phyloP scores from a whole-genome alignment of 805 yeast species.

The Candida loeiensis region DNA sequence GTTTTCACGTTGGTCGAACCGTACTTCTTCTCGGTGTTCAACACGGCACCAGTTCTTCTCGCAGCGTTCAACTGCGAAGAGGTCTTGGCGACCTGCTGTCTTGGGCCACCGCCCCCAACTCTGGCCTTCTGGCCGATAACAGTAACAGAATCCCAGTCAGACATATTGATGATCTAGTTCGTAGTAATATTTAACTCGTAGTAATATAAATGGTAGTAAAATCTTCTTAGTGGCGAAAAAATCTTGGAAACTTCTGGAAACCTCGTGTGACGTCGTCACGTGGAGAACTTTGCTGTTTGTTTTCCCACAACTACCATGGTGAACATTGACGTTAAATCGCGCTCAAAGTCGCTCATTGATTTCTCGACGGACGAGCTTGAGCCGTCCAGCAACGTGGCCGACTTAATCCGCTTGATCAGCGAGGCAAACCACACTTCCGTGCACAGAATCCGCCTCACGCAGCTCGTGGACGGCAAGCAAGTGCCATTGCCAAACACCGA shows the following conservation, averaged over 20 bases:
- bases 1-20: slow-evolving; percentile 55
- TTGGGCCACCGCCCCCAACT: slow-evolving; percentile 85
- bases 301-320: slow-evolving; percentile 32
- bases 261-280: not conserved
- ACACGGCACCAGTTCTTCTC: slow-evolving; percentile 84
- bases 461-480: slow-evolving; percentile 29
- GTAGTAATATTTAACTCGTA: not conserved
- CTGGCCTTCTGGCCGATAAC: slow-evolving; percentile 86
- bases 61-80: slow-evolving; percentile 84
- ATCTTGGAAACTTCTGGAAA: slow-evolving; percentile 6
- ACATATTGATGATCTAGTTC: slow-evolving; percentile 22
- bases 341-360: slow-evolving; percentile 56
- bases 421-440: slow-evolving; percentile 37
- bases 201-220: too few species aligned
- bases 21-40: slow-evolving; percentile 92
- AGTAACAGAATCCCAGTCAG: slow-evolving; percentile 92
- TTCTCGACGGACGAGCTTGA: slow-evolving; percentile 40
- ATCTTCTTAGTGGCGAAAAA: too few species aligned
- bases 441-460: slow-evolving; percentile 44
- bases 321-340: slow-evolving; percentile 50
- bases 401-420: slow-evolving; percentile 43
- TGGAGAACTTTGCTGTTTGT: too few species aligned
- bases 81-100: slow-evolving; percentile 77
- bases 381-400: slow-evolving; percentile 30
- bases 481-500: slow-evolving; percentile 44